Evolutionary conservation across 78 protist species (phyloP).

Genomic region (Dictyostelium firmibasis): DNA sequence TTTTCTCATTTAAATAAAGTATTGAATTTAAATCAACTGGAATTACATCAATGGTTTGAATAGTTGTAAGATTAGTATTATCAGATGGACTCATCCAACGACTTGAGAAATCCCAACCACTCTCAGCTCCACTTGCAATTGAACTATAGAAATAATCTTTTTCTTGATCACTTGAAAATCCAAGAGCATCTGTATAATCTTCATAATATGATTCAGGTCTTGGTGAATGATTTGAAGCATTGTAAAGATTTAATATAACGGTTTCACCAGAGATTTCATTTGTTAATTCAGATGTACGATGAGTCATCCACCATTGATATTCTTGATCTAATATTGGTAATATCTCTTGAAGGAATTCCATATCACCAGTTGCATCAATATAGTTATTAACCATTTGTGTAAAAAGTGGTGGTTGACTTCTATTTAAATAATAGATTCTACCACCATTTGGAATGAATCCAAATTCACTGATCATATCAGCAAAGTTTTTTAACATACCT

Average conservation of each 20-base stretch:
- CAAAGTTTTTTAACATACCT: constrained; percentile 60
- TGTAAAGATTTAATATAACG: constrained; percentile 43
- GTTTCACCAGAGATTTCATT: background rate
- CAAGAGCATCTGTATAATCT: background rate
- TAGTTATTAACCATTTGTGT: constrained; percentile 78
- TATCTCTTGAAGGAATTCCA: background rate
- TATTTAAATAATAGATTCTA: constrained; percentile 76
- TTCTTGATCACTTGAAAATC: background rate
- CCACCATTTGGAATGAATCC: constrained; percentile 93
- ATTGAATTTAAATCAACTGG: constrained; percentile 86
- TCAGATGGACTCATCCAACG: constrained; percentile 67
- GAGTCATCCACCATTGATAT: constrained; percentile 79
- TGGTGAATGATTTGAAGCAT: background rate
- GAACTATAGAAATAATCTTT: background rate
- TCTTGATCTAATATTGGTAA: constrained; percentile 79
- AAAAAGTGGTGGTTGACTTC: constrained; percentile 89
- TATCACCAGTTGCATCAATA: background rate
- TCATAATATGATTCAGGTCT: constrained; percentile 77
- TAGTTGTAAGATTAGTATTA: background rate
- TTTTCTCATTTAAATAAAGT: constrained; percentile 23
- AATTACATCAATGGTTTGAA: constrained; percentile 19
- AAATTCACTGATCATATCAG: background rate
- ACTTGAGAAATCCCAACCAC: constrained; percentile 85
- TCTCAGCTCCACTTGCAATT: constrained; percentile 83
- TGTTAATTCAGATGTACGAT: constrained; percentile 13